Evolutionary conservation across 345 rosid species (phyloP).

Genomic region (Leavenworthia alabamica): DNA sequence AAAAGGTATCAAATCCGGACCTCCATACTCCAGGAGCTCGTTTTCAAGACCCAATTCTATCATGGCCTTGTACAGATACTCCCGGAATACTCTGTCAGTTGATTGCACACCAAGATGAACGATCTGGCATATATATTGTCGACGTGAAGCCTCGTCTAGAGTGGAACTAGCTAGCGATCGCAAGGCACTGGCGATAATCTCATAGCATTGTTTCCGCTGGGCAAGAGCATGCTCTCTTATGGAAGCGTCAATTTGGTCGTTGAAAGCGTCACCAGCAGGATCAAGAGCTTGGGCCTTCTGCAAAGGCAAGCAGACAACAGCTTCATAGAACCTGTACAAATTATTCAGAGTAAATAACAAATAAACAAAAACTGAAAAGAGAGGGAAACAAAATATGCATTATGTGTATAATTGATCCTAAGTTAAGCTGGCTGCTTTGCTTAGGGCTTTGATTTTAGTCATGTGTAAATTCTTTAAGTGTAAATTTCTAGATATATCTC

Average conservation of each 20-base stretch:
- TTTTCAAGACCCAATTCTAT: conserved; percentile 84
- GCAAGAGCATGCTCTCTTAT: conserved; percentile 66
- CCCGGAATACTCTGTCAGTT: conserved; percentile 80
- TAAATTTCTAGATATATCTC: not conserved
- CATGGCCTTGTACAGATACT: conserved; percentile 74
- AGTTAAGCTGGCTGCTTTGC: not conserved
- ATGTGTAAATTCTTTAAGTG: not conserved
- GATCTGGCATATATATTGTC: conserved; percentile 81
- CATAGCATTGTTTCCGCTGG: conserved; percentile 85
- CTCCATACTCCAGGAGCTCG: conserved; percentile 94
- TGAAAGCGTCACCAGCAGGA: conserved; percentile 88
- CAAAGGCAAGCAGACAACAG: conserved; percentile 85
- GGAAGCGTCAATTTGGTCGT: conserved; percentile 79
- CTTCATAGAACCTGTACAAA: conserved; percentile 89
- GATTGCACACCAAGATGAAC: conserved; percentile 95
- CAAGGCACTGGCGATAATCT: conserved; percentile 69
- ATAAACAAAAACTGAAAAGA: not conserved
- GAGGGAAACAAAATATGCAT: conserved; percentile 2
- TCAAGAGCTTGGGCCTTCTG: conserved; percentile 93
- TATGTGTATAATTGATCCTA: not conserved
- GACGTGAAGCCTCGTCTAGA: conserved; percentile 64
- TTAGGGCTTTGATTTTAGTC: not conserved
- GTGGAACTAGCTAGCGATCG: conserved; percentile 51
- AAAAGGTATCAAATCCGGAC: conserved; percentile 95
- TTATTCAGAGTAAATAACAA: not conserved